These are phyloP conservation scores for Sclerospora graminicola DNA, from an alignment of 352 stramenopile genomes.

Conservation along the genomic window DNA sequence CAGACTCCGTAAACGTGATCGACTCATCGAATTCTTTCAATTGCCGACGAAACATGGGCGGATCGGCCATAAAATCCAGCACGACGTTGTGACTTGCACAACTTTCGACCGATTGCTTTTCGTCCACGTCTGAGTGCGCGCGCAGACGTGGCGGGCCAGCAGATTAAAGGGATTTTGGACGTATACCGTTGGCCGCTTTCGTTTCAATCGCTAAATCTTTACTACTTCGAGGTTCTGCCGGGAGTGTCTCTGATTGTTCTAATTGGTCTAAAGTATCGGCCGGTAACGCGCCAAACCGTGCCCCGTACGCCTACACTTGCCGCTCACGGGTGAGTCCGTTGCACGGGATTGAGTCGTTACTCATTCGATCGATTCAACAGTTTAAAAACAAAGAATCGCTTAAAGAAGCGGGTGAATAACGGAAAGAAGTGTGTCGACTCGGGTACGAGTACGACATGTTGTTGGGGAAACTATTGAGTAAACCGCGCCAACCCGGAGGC, in stretches of 20 bases:
- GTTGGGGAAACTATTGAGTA: slow-evolving; percentile 66
- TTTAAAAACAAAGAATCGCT: slow-evolving; percentile 63
- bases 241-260: no score
- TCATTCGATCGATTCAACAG: slow-evolving; percentile 56
- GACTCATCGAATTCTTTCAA: no score
- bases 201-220: no score
- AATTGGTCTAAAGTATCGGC: no score
- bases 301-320: no score
- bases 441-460: slow-evolving; percentile 79
- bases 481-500: slow-evolving; percentile 31
- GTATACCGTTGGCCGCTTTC: no score
- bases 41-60: no score
- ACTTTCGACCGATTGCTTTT: not conserved
- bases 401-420: slow-evolving; percentile 56
- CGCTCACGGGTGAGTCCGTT: slow-evolving; percentile 79
- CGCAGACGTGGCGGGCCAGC: slow-evolving; percentile 7
- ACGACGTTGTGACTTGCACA: no score
- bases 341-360: slow-evolving; percentile 59
- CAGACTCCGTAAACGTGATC: no score
- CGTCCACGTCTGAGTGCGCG: not conserved
- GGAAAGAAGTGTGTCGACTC: slow-evolving; percentile 52
- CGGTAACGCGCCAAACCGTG: slow-evolving; percentile 69
- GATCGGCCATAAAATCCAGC: no score
- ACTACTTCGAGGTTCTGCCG: no score
- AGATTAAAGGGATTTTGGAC: slow-evolving; percentile 20